Conservation (phyloP, 257 asterid species). For the Solanum tarapatanum region DNA sequence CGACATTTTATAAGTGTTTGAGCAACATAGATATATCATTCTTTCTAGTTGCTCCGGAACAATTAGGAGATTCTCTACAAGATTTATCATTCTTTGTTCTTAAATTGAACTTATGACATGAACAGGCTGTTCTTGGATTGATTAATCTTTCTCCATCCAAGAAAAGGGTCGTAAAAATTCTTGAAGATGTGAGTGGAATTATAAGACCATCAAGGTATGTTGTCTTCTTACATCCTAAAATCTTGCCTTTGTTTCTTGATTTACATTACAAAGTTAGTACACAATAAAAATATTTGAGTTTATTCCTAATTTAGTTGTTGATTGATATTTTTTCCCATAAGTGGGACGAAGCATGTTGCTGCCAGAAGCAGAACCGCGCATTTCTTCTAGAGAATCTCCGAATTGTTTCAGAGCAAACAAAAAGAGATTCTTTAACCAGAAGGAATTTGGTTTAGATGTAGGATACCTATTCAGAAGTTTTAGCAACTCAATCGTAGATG, state of each 20-base stretch:
- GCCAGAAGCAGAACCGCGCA: neutral
- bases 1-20: neutral
- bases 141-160: constrained; percentile 60
- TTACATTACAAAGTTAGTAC: neutral
- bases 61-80: neutral
- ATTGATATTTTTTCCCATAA: neutral
- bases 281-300: neutral
- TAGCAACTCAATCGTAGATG: neutral
- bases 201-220: constrained; percentile 70
- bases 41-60: neutral
- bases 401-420: neutral
- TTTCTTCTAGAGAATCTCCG: neutral
- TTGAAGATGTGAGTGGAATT: constrained; percentile 62
- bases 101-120: neutral
- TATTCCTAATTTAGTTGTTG: neutral
- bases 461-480: neutral
- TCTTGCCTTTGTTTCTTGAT: neutral
- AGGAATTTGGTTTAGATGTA: neutral
- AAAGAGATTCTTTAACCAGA: neutral
- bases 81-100: neutral
- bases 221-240: neutral
- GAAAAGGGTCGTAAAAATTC: constrained; percentile 55
- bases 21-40: neutral
- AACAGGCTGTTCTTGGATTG: constrained; percentile 43
- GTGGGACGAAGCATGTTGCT: neutral